Conservation (phyloP, 2,329 filamentous ascomycete genomes). For the Pyrenophora teres region DNA sequence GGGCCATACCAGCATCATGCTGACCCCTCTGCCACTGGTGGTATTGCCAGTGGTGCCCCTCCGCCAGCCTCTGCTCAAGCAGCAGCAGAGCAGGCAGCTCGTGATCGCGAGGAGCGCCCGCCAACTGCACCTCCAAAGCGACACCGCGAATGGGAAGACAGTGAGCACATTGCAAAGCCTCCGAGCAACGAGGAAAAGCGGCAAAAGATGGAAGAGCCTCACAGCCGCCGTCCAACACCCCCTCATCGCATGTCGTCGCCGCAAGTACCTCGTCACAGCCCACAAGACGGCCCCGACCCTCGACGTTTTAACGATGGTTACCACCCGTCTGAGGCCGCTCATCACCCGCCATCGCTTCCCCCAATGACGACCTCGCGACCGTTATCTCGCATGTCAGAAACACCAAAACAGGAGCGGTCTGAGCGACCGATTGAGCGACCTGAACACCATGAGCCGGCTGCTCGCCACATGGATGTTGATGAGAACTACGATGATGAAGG, state of each 20-base stretch:
- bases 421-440: constrained; percentile 36
- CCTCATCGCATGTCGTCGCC: constrained; percentile 54
- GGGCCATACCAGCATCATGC: constrained; percentile 79
- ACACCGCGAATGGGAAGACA: constrained; percentile 90
- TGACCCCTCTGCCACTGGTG: constrained; percentile 61
- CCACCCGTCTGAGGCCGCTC: constrained; percentile 89
- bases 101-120: constrained; percentile 72
- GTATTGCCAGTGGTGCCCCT: constrained; percentile 72
- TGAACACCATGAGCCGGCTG: constrained; percentile 74
- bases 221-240: constrained; percentile 67
- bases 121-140: constrained; percentile 77
- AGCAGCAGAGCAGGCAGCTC: constrained; percentile 70
- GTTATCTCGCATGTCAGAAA: constrained; percentile 58
- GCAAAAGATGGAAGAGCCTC: constrained; percentile 82
- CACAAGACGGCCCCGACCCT: constrained; percentile 61
- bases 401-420: constrained; percentile 48
- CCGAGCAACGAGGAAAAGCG: constrained; percentile 81
- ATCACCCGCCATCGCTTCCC: constrained; percentile 72
- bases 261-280: constrained; percentile 75
- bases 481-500: constrained; percentile 96
- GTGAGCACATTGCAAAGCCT: constrained; percentile 76
- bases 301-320: constrained; percentile 78
- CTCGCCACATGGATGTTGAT: constrained; percentile 94
- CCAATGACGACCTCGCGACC: constrained; percentile 53
- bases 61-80: constrained; percentile 67